Evolutionary conservation across 2,329 filamentous ascomycete species (phyloP), one percentile per base, ranked within the genome.

Genomic region (Cryphonectria japonica): DNA sequence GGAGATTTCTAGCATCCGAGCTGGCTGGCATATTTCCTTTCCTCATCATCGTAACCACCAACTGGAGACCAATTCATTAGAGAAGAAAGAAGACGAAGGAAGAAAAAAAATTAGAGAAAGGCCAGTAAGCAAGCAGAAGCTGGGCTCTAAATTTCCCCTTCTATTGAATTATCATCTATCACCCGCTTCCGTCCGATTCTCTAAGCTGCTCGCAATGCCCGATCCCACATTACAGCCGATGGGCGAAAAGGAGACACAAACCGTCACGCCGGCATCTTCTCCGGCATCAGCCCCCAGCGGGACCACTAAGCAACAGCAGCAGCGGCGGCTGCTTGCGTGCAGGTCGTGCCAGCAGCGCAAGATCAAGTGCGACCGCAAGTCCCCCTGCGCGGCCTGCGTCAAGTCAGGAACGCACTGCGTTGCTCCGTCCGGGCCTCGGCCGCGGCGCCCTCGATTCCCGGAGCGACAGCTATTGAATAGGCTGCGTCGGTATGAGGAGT

Each of bases 321-420:
- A 8, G 52, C n/a, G 11, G n/a, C 26, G 52, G n/a, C 26, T 82
- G 4, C 76, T 83, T 4, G 80, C 83, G 1, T 93, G 91, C 74
- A 79, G 88, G 1, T 82, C 85, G 1, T 93, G 90, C 73, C 89
- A 92, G 75, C 88, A 89, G 74, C 86, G 89, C 66, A 91, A 91
- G 76, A 81, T 91, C 52, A 89, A 86, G 72, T 92, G 89, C 78
- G 85, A 90, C 75, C 86, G 87, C 71, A 83, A 80, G 32, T 85
- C 85, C 73, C 89, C 89, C 2, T 92, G 89, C 75, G 76, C 82
- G 1, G 85, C 85, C 68, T 91, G 89, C 74, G 74, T 81, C 50
- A 85, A 82, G 68, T 77, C 82, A 14, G 75, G 78, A 0, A 78
- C 76, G 0, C 78, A 85, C 60, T 91, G 86, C 71, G 75, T 82